A percentile compares a stretch with the other conserved stretches of the same genome.
Conservation (phyloP, 768 basidiomycete genomes). For the Hypsizygus marmoreus region DNA sequence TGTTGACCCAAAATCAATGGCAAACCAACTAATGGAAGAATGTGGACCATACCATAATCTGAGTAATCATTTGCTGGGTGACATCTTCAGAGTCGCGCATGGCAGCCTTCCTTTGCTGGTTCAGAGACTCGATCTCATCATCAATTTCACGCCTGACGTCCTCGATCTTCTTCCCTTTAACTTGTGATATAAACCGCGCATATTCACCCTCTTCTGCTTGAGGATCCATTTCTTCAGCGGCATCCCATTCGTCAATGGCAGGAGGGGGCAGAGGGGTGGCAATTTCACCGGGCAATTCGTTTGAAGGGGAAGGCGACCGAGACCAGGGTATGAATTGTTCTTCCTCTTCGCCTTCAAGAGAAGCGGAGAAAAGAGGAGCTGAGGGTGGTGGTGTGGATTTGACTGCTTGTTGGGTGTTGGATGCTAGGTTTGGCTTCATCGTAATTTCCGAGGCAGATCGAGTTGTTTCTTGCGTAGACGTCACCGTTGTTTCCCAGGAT, state of each 20-base stretch:
- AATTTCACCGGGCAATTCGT: constrained; percentile 15
- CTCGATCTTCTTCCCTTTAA: constrained; percentile 84
- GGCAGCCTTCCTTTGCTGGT: constrained; percentile 83
- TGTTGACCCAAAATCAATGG: constrained; percentile 33
- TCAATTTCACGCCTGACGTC: constrained; percentile 87
- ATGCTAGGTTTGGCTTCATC: not conserved
- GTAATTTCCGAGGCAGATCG: too few species aligned
- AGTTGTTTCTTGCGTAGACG: too few species aligned
- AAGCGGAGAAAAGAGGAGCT: constrained; percentile 20
- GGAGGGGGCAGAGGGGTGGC: constrained; percentile 25
- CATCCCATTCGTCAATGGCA: constrained; percentile 64
- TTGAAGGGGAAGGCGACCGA: constrained; percentile 34
- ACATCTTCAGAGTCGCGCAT: constrained; percentile 95
- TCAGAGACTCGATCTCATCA: constrained; percentile 81
- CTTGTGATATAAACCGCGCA: constrained; percentile 88
- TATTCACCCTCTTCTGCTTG: constrained; percentile 85
- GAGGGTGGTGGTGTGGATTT: not conserved
- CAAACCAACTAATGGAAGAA: not conserved
- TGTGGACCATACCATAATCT: constrained; percentile 61
- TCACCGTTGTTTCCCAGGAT: too few species aligned
- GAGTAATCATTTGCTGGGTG: constrained; percentile 91
- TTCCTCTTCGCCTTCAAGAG: constrained; percentile 14
- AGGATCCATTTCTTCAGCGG: constrained; percentile 83
- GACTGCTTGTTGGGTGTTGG: not conserved
- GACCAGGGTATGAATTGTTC: constrained; percentile 31